Base-by-base conservation (phyloP, 768 basidiomycete species). In the Pholiota molesta region DNA sequence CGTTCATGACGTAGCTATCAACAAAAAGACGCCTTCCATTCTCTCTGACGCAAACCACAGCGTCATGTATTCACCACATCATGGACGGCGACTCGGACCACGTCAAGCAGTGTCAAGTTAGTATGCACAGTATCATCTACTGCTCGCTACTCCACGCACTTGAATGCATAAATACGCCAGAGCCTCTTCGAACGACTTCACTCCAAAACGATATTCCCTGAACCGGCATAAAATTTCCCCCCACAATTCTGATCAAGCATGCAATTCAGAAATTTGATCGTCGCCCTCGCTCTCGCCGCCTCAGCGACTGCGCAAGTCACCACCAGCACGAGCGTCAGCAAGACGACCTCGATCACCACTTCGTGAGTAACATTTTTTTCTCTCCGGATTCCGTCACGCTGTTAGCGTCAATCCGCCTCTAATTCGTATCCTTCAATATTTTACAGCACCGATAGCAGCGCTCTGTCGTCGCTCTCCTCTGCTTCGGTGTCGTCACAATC, bases 241-340 rank as follows among this genome's bases (percentile, higher is more conserved):
- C 35, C 35, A 37, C 35, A 37, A 9, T 37, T 37, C 5, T 14
- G 35, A 37, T 13, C 14, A 37, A 37, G 8, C 47, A 58, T 58
- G 57, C 45, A 58, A 28, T 51, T 58, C 57, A 51, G n/a, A 31
- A 35, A 17, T 37, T 13, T 52, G 11, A 17, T 47, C 42, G 31
- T 44, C 19, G 35, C 49, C 11, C 45, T 58, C 21, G 45, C 57
- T n/a, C 37, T 33, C 35, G 57, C 57, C 37, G 57, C 57, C 35
- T 45, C 45, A 26, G 45, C 57, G 5, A 7, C 45, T 14, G 57
- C 57, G 19, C 57, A 58, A 42, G 35, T 37, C 33, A 21, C 35
- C 13, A 58, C 57, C 23, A 17, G 33, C 31, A 58, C 57, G 31
- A 51, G 21, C 13, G 29, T 51, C 10, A 35, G 29, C 33, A 37